Evolutionary conservation across 2,329 filamentous ascomycete species (phyloP).

Genomic region (Incumbomyces delicatus): DNA sequence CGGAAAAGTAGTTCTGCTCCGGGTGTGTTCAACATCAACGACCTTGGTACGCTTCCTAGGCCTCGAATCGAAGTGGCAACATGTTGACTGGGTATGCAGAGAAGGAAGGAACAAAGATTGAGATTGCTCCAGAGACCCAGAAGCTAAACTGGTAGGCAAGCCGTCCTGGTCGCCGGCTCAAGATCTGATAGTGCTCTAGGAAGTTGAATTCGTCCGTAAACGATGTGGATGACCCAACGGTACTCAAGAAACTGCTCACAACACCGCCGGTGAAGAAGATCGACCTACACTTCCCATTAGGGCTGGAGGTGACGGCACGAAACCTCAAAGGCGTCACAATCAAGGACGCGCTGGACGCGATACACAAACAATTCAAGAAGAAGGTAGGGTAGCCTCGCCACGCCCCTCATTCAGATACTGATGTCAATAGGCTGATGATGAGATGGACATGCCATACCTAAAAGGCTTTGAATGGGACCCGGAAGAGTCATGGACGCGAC

Average conservation of each 20-base stretch:
- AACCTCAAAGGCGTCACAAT: constrained; percentile 93
- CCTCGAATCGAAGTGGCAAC: neutral
- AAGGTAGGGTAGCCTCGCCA: constrained; percentile 50
- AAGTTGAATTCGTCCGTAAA: constrained; percentile 82
- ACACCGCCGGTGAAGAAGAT: constrained; percentile 85
- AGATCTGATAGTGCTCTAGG: constrained; percentile 42
- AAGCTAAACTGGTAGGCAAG: constrained; percentile 70
- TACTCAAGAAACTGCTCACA: constrained; percentile 71
- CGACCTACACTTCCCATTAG: constrained; percentile 82
- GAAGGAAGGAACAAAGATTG: constrained; percentile 59
- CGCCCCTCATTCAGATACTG: constrained; percentile 6
- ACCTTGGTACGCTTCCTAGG: constrained; percentile 58
- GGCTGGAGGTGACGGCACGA: constrained; percentile 76
- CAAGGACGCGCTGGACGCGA: constrained; percentile 91
- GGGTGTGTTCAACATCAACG: constrained; percentile 72
- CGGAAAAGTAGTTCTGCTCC: constrained; percentile 63
- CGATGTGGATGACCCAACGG: constrained; percentile 70
- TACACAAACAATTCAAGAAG: constrained; percentile 95
- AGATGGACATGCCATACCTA: constrained; percentile 77
- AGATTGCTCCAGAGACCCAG: constrained; percentile 73
- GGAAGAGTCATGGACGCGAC: constrained; percentile 77
- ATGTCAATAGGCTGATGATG: constrained; percentile 68
- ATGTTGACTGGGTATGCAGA: constrained; percentile 41
- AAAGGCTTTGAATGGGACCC: constrained; percentile 95
- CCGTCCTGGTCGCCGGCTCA: neutral